Evolutionary conservation across 805 yeast species (phyloP).

Genomic region (Yamadazyma sp.): DNA sequence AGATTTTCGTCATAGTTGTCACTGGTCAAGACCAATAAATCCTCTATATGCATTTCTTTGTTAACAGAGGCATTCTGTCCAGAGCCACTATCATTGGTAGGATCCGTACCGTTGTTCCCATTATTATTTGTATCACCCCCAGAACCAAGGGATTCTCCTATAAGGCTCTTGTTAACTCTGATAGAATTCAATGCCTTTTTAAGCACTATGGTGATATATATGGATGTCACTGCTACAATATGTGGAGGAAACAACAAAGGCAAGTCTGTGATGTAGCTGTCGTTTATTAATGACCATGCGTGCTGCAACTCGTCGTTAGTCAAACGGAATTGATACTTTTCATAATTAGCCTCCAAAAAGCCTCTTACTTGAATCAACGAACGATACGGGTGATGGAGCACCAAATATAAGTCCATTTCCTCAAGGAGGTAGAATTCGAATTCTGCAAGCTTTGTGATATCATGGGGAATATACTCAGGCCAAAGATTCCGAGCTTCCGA

Average conservation of each 20-base stretch:
- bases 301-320: conserved; percentile 73
- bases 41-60: conserved; percentile 35
- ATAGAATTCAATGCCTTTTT: conserved; percentile 36
- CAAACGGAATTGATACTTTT: conserved; percentile 33
- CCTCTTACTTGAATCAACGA: conserved; percentile 55
- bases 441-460: conserved; percentile 87
- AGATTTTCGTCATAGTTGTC: conserved; percentile 6
- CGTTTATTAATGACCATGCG: conserved; percentile 88
- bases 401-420: conserved; percentile 70
- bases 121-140: conserved; percentile 1
- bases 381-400: conserved; percentile 76
- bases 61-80: background rate
- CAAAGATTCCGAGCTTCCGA: conserved; percentile 85
- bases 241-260: conserved; percentile 87
- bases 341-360: conserved; percentile 35
- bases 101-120: background rate
- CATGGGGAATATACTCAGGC: conserved; percentile 95
- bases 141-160: conserved; percentile 6
- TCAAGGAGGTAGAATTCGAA: conserved; percentile 92
- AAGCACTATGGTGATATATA: conserved; percentile 74
- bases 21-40: conserved; percentile 28
- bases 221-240: conserved; percentile 74
- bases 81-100: background rate
- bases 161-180: conserved; percentile 11
- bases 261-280: conserved; percentile 83